phyloP scores from a whole-genome alignment of 345 rosid species.

The Dovyalis caffra region DNA sequence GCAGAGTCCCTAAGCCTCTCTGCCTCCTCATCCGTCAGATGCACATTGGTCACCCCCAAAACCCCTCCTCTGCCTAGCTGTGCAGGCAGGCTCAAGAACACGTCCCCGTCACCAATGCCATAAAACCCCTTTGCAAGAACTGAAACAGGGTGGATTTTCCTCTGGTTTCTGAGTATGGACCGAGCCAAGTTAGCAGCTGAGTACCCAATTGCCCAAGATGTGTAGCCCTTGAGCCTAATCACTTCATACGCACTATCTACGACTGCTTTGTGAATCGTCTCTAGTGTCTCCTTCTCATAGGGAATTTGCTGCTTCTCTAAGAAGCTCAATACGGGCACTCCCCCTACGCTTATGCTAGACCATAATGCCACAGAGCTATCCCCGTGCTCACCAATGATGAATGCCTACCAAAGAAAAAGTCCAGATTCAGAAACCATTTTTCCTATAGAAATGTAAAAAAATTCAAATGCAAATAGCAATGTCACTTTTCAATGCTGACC shows the following conservation, averaged over 20 bases:
- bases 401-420: slow-evolving; percentile 46
- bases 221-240: slow-evolving; percentile 81
- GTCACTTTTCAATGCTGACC: background rate
- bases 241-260: slow-evolving; percentile 78
- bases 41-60: slow-evolving; percentile 72
- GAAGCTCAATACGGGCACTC: slow-evolving; percentile 82
- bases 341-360: slow-evolving; percentile 93
- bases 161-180: slow-evolving; percentile 74
- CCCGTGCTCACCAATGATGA: slow-evolving; percentile 87
- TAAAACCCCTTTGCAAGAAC: slow-evolving; percentile 85
- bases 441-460: background rate
- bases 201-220: slow-evolving; percentile 98
- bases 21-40: slow-evolving; percentile 66
- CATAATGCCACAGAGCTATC: slow-evolving; percentile 95
- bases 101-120: slow-evolving; percentile 65
- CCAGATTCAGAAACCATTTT: background rate
- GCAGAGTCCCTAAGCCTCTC: slow-evolving; percentile 66
- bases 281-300: slow-evolving; percentile 74
- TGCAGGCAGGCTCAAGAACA: slow-evolving; percentile 87
- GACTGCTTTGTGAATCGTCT: slow-evolving; percentile 68
- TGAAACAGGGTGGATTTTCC: slow-evolving; percentile 83
- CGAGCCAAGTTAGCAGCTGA: slow-evolving; percentile 82
- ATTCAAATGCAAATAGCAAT: background rate
- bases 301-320: slow-evolving; percentile 64
- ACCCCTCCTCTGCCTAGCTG: slow-evolving; percentile 73